Evolutionary conservation across 805 yeast genomes (phyloP).

Genomic region (Torulaspora franciscae): DNA sequence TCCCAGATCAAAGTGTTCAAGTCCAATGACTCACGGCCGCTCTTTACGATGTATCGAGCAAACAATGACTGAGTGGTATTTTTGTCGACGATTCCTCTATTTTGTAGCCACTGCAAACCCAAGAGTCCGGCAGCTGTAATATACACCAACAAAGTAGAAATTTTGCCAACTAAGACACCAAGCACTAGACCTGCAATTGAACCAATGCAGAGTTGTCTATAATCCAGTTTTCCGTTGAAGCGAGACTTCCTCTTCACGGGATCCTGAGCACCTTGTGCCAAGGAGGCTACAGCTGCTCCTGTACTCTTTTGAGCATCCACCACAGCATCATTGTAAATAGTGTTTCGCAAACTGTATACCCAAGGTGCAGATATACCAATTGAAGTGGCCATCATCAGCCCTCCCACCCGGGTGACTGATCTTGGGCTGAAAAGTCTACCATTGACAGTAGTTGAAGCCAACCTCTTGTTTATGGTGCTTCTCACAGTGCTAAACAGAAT

Average conservation of each 20-base stretch:
- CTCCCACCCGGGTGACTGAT: constrained; percentile 8
- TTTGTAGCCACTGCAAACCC: constrained; percentile 26
- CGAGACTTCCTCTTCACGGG: constrained; percentile 10
- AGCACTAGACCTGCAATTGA: constrained; percentile 27
- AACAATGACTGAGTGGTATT: constrained; percentile 15
- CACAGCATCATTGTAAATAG: constrained; percentile 18
- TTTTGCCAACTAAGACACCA: constrained; percentile 29
- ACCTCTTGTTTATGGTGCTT: constrained; percentile 1
- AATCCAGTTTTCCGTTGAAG: constrained; percentile 15
- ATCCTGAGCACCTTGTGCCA: constrained; percentile 10
- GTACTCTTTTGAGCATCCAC: constrained; percentile 17
- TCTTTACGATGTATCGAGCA: constrained; percentile 17
- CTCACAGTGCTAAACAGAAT: constrained; percentile 7
- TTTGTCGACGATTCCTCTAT: constrained; percentile 24
- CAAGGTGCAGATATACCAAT: constrained; percentile 15
- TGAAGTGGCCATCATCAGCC: constrained; percentile 13
- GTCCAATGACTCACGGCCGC: constrained; percentile 23
- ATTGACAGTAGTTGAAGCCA: not conserved
- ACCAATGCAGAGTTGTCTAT: constrained; percentile 30
- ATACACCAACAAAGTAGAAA: constrained; percentile 25
- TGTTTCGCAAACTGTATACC: constrained; percentile 7
- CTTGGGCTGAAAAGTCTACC: constrained; percentile 3
- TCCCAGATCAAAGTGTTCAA: constrained; percentile 20
- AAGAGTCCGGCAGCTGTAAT: constrained; percentile 21
- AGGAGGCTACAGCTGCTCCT: constrained; percentile 12